These are phyloP conservation scores for Psophocarpus tetragonolobus DNA, from an alignment of 306 rosid genomes.

Conservation along the genomic window DNA sequence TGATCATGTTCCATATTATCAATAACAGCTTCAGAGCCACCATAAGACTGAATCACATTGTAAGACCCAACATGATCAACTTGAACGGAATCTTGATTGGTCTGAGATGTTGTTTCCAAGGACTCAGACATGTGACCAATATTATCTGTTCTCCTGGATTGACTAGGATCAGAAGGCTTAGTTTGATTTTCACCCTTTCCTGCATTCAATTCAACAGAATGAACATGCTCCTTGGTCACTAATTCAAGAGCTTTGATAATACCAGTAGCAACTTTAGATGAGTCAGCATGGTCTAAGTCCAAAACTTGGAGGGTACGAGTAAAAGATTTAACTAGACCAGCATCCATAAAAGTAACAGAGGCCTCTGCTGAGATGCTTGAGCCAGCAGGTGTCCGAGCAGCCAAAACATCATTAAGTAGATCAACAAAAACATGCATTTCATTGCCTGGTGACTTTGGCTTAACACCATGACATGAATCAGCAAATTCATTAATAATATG, in stretches of 20 bases:
- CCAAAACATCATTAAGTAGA: conserved; percentile 82
- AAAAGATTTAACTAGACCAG: conserved; percentile 72
- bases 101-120: conserved; percentile 64
- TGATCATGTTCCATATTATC: conserved; percentile 99
- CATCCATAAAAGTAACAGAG: conserved; percentile 84
- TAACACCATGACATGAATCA: conserved; percentile 60
- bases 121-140: conserved; percentile 60
- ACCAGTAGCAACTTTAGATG: conserved; percentile 87
- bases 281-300: conserved; percentile 89
- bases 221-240: conserved; percentile 86
- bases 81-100: conserved; percentile 57
- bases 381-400: conserved; percentile 91
- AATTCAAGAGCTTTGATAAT: conserved; percentile 86
- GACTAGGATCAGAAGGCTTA: conserved; percentile 65
- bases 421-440: conserved; percentile 79
- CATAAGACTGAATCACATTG: conserved; percentile 63
- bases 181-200: conserved; percentile 67
- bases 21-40: conserved; percentile 89
- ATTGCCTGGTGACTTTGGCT: conserved; percentile 68
- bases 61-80: conserved; percentile 64
- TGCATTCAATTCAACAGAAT: conserved; percentile 62
- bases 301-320: conserved; percentile 73
- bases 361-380: conserved; percentile 84
- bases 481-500: conserved; percentile 67
- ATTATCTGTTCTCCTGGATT: conserved; percentile 54